Evolutionary conservation across 176 grass and related monocot species (phyloP), one percentile per base, ranked within the genome.

Genomic region (Juncus inflexus): DNA sequence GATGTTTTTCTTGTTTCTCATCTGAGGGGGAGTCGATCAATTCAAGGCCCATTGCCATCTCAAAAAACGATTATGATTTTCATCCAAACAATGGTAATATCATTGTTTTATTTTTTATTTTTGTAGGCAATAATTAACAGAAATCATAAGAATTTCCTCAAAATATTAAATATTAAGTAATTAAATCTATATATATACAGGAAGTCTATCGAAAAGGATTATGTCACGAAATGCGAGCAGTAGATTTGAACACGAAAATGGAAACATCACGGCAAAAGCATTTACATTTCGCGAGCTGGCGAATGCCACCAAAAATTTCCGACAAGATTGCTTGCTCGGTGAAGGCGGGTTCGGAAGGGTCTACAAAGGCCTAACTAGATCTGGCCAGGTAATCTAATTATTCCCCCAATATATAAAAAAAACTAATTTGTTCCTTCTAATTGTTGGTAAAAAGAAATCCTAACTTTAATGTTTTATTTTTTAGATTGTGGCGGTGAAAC

Each of bases 301-400:
- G 0, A 77, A 67, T 14, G 85, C 88, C 52, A 92, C 94, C 12
- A 78, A 84, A 64, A 86, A 86, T 35, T 92, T 99, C 56, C 71
- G 77, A 4, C 58, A 61, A 0, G 83, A 92, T 35, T 79, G 61
- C 64, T 71, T 99, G 4, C 40, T 99, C 15, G 94, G 94, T 43
- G 83, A 91, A 70, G 88, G 88, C n/a, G 85, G 85, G 15, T 99
- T 99, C 41, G 88, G 94, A 47, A 99, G 88, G 74, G 94, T 99
- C 19, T 99, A 86, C 66, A 92, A 92, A 63, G 94, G 94, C 9
- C 67, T 64, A 59, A 73, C 91, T 69, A 67, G 74, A 71, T 81
- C 70, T 65, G 83, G 75, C 5, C 83, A 89, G 85, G 94, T 99
- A 91, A n/a, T 74, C 9, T 47, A 28, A 28, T 28, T 28, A 28